phyloP scores from a whole-genome alignment of 78 protist species.

The Blattamonas nauphoetae region DNA sequence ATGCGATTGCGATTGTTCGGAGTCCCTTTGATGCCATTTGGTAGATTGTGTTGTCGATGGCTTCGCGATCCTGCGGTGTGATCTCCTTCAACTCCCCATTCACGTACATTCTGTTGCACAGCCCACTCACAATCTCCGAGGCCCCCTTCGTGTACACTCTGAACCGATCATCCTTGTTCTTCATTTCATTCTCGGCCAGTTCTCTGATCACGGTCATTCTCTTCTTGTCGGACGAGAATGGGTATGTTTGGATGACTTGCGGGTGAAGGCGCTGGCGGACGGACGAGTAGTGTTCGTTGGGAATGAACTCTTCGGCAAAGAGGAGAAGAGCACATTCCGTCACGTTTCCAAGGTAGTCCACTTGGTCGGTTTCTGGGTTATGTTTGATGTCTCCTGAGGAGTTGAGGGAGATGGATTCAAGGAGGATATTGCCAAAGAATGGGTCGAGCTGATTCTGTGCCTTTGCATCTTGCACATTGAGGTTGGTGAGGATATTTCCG shows the following conservation, averaged over 20 bases:
- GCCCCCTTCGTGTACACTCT: slow-evolving; percentile 50
- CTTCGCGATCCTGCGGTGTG: neutral
- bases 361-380: neutral
- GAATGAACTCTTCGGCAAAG: neutral
- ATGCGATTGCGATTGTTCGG: slow-evolving; percentile 68
- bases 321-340: slow-evolving; percentile 59
- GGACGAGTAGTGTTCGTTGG: neutral
- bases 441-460: neutral
- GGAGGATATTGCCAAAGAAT: neutral
- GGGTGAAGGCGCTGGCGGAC: neutral
- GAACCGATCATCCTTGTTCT: neutral
- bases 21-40: slow-evolving; percentile 7
- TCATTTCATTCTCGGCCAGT: neutral
- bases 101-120: slow-evolving; percentile 5
- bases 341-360: slow-evolving; percentile 33
- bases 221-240: slow-evolving; percentile 40
- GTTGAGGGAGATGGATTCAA: neutral
- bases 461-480: neutral
- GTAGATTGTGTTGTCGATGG: neutral
- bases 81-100: neutral
- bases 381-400: neutral
- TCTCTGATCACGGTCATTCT: slow-evolving; percentile 41
- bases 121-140: slow-evolving; percentile 51
- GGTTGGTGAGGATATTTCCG: neutral
- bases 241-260: neutral